Base-by-base conservation (phyloP, 108 stramenopile genomes). In the Licmophora abbreviata region DNA sequence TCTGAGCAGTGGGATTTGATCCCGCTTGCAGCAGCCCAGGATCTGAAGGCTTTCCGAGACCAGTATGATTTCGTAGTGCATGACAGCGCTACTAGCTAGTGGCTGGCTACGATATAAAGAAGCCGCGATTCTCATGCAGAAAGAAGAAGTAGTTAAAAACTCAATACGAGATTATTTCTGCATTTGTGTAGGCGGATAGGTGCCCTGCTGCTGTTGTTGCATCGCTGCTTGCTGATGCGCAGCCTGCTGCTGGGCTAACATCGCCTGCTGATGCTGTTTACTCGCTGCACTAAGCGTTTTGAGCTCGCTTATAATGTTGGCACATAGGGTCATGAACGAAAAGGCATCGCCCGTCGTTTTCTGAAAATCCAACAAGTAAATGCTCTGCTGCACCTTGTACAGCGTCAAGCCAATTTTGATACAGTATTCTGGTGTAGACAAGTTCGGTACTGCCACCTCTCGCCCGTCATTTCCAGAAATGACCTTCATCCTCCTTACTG, bases 371-470 rank as follows among this genome's bases (percentile, higher is more conserved):
- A 99, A 73, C 31, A 99, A 73, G 61, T 97, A 99, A 38, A 99
- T 97, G 59, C 80, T 92, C 51, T 90, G 90, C 73, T 99, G 98
- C 35, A 99, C 98, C 71, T 97, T 95, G 91, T 97, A 99, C 61
- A 99, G 57, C 9, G 89, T 92, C 45, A 99, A 59, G 25, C 87
- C 93, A 35, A 97, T 91, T 47, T 93, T 87, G 72, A 95, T 81
- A 30, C 79, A 74, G 68, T 94, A 94, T 40, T 84, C 87, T 25
- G 66, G 66, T 26, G 87, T 85, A 35, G 72, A 81, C 7, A 93
- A 62, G 58, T 86, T 81, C 14, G 91, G 91, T n/a, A 88, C 83
- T 10, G 60, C 25, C 15, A 79, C 74, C 41, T 51, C 38, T 35
- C 65, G 70, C 11, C 73, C 78, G 29, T 82, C 80, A 29, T 52